Conservation (phyloP, 2,329 filamentous ascomycete species). For the Ceratocystis lukuohia region DNA sequence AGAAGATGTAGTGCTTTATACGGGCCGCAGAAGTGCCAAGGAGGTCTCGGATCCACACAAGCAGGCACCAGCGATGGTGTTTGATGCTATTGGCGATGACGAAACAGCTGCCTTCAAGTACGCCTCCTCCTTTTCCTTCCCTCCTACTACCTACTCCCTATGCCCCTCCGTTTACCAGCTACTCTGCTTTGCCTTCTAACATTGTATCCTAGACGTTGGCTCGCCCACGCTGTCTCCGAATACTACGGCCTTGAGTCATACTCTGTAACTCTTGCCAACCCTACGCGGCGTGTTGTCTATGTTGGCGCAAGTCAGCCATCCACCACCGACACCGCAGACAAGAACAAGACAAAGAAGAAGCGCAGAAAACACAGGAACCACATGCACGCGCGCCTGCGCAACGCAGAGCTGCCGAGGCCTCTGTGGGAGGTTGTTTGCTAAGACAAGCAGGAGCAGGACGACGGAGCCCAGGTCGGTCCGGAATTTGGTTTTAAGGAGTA, state of each 20-base stretch:
- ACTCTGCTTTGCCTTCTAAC: constrained; percentile 19
- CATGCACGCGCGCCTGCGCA: constrained; percentile 20
- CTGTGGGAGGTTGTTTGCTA: constrained; percentile 48
- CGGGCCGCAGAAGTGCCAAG: neutral
- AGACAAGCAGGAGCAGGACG: constrained; percentile 19
- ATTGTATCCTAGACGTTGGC: constrained; percentile 55
- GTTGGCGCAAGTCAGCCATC: constrained; percentile 43
- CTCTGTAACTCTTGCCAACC: constrained; percentile 59
- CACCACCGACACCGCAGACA: neutral
- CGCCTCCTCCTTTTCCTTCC: constrained; percentile 26
- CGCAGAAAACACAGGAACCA: constrained; percentile 24
- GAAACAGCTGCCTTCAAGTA: constrained; percentile 71
- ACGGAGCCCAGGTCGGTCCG: too few relatives aligned
- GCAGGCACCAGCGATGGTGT: constrained; percentile 52
- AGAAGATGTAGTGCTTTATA: neutral
- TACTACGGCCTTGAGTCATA: constrained; percentile 85
- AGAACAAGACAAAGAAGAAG: constrained; percentile 27
- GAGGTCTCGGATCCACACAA: constrained; percentile 13
- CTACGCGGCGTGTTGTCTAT: constrained; percentile 66
- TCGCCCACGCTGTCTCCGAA: constrained; percentile 79
- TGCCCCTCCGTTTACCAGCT: neutral
- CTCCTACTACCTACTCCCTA: constrained; percentile 1
- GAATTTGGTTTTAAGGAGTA: too few relatives aligned
- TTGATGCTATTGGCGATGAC: constrained; percentile 66
- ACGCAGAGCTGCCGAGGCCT: constrained; percentile 41